Base-by-base conservation (phyloP, 2,329 filamentous ascomycete genomes). In the Xenoacremonium recifei region DNA sequence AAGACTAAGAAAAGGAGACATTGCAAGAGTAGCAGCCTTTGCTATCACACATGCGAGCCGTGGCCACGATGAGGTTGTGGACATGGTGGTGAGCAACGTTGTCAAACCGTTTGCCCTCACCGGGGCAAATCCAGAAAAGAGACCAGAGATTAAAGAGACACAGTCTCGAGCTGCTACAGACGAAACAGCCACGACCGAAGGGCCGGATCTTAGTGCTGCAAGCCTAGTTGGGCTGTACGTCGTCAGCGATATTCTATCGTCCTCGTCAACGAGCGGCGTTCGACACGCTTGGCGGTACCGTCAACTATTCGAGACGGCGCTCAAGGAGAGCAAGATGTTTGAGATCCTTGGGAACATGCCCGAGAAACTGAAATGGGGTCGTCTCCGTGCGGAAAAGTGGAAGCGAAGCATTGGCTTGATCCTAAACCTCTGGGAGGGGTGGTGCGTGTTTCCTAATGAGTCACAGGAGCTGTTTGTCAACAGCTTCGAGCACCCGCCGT, bases 41-140 rank as follows among this genome's bases (percentile, higher is more conserved):
- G 91, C 91, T 11, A 89, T 97, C 42, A 85, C 84, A 3, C 89
- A 97, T 61, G 87, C 90, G 2, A 88, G 85, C 29, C 77, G 82
- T 16, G 93, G 91, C 13, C 87, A 89, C 11, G 87, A 95, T 50
- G 93, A 97, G 68, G 85, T 96, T 25, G 90, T 95, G n/a, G 80
- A 92, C 37, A 80, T 95, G 67, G 83, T 97, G 27, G 79, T 95
- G 1, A 76, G 82, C 1, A 97, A 99, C 56, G 75, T 97, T 23
- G 75, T 86, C 45, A 80, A 77, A 38, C 93, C 93, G 0, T 81
- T 95, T 44, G 78, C 83, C 5, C 80, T 85, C 51, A 88, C 83
- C 1, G 77, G 77, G 6, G 87, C 86, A 18, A 91, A 89, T 45
- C 79, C 82, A 0, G 71, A 78, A 6, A 66, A 68, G 50, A 68